Base-by-base conservation (phyloP, 768 basidiomycete species). In the Lentinula sp. region DNA sequence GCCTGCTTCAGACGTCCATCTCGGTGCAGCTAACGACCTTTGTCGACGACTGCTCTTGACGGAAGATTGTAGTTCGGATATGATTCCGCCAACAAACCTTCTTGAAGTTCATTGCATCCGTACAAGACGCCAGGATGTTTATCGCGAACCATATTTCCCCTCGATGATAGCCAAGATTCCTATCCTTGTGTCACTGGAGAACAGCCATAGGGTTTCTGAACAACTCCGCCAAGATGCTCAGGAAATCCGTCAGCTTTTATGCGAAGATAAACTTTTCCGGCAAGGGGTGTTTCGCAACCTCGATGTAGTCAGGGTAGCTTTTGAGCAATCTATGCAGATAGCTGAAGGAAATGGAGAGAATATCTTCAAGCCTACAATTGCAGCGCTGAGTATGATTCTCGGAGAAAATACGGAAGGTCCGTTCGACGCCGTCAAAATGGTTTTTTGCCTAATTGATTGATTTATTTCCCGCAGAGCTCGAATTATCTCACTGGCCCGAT, bases 201-300 rank as follows among this genome's bases (percentile, higher is more conserved):
- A 84, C 55, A 88, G 87, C 63, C 60, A 68, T 7, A 69, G 77
- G 55, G 69, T 92, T 39, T 75, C 83, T 0, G 76, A 78, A 53
- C 72, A 77, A 12, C 73, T 88, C 6, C 80, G 85, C 16, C 66
- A 68, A 4, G 78, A 81, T 28, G 79, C 81, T 8, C 76, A 74
- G 48, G 72, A 73, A 16, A 77, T 93, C 54, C 83, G 90, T 8
- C 74, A 78, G 58, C 73, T 74, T 4, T 76, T 91, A 7, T 91
- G 87, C 66, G 79, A 83, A 61, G 80, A 82, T 54, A 74, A 77
- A 28, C 82, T 84, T n/a, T 92, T 93, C 71, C 84, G 89, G 5
- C 84, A 85, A 66, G 90, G 86, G 0, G 86, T 87, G 36, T 90
- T 89, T 65, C 81, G 87, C 10, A 88, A 92, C 67, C 77, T 93